Conservation (phyloP, 23 red algal species). For the Gracilaria domingensis region DNA sequence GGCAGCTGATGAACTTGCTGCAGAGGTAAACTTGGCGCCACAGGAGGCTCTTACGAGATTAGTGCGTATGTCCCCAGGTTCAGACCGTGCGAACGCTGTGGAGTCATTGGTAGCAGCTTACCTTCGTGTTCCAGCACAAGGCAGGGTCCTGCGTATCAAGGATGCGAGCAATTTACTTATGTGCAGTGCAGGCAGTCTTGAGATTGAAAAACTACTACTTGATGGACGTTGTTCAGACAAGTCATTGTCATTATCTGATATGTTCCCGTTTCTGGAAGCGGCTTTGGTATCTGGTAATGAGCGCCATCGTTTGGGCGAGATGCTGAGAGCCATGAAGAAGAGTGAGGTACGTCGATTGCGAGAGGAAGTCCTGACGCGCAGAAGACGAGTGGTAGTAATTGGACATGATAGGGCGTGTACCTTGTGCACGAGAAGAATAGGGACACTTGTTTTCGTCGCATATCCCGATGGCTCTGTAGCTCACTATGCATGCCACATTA, state of each 20-base stretch:
- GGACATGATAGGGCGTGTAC: conserved; percentile 63
- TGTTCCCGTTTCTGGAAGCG: conserved; percentile 45
- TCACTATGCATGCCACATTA: conserved; percentile 70
- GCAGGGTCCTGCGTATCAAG: conserved; percentile 38
- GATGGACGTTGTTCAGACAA: conserved; percentile 41
- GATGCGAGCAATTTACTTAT: conserved; percentile 42
- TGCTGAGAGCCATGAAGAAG: conserved; percentile 52
- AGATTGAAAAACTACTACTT: conserved; percentile 60
- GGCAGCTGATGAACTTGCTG: conserved; percentile 67
- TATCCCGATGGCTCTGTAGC: conserved; percentile 58
- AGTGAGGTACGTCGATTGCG: conserved; percentile 65
- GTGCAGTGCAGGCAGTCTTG: conserved; percentile 40
- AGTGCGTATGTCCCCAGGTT: conserved; percentile 46
- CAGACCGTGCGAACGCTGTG: conserved; percentile 13
- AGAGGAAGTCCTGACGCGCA: conserved; percentile 58
- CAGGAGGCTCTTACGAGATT: conserved; percentile 53
- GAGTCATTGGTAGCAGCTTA: conserved; percentile 62
- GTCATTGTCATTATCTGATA: conserved; percentile 36
- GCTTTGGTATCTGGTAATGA: conserved; percentile 52
- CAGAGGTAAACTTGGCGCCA: conserved; percentile 55
- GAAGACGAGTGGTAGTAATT: conserved; percentile 52
- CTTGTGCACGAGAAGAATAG: conserved; percentile 61
- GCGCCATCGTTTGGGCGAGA: conserved; percentile 49
- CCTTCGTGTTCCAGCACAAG: conserved; percentile 49
- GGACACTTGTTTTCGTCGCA: conserved; percentile 47